A percentile compares a stretch with the other conserved stretches of the same genome.
These are phyloP conservation scores for Ormosia semicastrata DNA, from an alignment of 306 rosid genomes.

Conservation along the genomic window DNA sequence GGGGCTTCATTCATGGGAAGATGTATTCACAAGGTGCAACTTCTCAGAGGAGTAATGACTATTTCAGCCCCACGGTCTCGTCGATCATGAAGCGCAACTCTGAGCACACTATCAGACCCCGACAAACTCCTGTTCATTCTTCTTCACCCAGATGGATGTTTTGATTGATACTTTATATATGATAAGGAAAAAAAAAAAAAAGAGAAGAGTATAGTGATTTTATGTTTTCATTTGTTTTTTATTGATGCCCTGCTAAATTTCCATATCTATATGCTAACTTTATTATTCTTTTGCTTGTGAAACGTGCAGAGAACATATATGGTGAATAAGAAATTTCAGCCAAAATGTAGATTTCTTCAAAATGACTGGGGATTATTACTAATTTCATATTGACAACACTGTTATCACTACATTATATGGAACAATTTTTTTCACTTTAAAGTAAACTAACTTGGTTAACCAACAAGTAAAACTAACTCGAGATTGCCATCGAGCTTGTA, in stretches of 20 bases:
- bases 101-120: slow-evolving; percentile 62
- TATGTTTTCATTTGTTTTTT: neutral
- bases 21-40: slow-evolving; percentile 87
- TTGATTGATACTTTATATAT: slow-evolving; percentile 40
- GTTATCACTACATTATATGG: neutral
- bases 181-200: slow-evolving; percentile 10
- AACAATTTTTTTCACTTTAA: neutral
- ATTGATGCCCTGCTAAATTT: slow-evolving; percentile 19
- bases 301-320: slow-evolving; percentile 42
- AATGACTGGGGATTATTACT: neutral
- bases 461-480: neutral
- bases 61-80: slow-evolving; percentile 86
- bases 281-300: slow-evolving; percentile 7
- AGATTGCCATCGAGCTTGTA: too few relatives aligned
- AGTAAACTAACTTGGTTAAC: neutral
- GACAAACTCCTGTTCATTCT: slow-evolving; percentile 78
- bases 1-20: slow-evolving; percentile 77
- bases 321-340: slow-evolving; percentile 61
- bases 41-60: slow-evolving; percentile 92
- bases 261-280: slow-evolving; percentile 43
- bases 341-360: slow-evolving; percentile 34
- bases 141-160: slow-evolving; percentile 94
- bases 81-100: slow-evolving; percentile 90
- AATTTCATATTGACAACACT: neutral
- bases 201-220: slow-evolving; percentile 46